Base-by-base conservation (phyloP, 805 yeast genomes). In the Sungouiozyma ichnusensis region DNA sequence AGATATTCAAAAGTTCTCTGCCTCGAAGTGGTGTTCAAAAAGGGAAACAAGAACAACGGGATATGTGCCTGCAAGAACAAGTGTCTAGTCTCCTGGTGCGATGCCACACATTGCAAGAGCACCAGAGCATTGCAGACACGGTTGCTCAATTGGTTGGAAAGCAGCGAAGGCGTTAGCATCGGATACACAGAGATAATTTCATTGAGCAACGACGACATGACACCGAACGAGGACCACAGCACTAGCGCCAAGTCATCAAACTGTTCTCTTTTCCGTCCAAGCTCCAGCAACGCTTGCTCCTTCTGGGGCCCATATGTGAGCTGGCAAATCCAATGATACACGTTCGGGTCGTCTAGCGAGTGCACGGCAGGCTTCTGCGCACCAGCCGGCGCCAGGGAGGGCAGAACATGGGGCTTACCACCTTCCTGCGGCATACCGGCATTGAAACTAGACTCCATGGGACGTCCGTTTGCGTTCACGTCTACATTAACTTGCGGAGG, bases 41-140 rank as follows among this genome's bases (percentile, higher is more conserved):
- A 90, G 24, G 98, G 98, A 64, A 92, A 92, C 44, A 90, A 68
- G 53, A 87, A 92, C 38, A 92, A 69, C 38, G 97, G 96, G 44
- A 90, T 78, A 55, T 92, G 95, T 2, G 97, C 96, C 60, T 77
- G 80, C 47, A 90, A 67, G 52, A 90, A 90, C 42, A 83, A 72
- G 24, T 77, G 79, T 58, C 95, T 77, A 0, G 97, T 92, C 49
- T 86, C 95, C 33, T 81, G 79, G 59, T 92, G 96, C 1, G 95
- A 84, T 2, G 98, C 98, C 35, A 90, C 96, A 65, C 98, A 92
- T 64, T 90, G 98, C 49, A 90, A 71, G 38, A 92, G 72, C 7
- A 96, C 97, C 53, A 90, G 68, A 0, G 97, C 97, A 65, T 92
- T 90, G 63, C 97, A 90, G 8, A 90, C 97, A 42, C 97, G 72